phyloP scores from a whole-genome alignment of 2,329 filamentous ascomycete species.

The Sphaerulina populicola region DNA sequence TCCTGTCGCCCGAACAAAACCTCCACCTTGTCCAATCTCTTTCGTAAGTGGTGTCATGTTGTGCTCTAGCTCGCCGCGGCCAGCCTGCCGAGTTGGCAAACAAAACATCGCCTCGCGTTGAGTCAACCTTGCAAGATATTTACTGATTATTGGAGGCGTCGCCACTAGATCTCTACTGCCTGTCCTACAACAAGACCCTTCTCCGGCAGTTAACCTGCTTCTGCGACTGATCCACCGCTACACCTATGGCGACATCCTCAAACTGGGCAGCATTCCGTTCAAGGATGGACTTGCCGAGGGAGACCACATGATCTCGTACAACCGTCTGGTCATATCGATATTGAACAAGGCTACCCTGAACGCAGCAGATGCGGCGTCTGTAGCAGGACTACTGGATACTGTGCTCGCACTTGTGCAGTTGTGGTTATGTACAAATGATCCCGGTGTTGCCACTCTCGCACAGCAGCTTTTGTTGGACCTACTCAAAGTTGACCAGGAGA shows the following conservation, averaged over 20 bases:
- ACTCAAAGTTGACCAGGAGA: slow-evolving; percentile 43
- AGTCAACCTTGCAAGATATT: too few species aligned
- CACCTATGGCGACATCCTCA: slow-evolving; percentile 44
- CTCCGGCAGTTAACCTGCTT: slow-evolving; percentile 47
- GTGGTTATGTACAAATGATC: slow-evolving; percentile 51
- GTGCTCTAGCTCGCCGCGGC: too few species aligned
- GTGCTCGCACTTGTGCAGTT: slow-evolving; percentile 48
- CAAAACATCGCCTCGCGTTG: too few species aligned
- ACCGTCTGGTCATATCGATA: slow-evolving; percentile 48
- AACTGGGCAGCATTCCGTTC: slow-evolving; percentile 37
- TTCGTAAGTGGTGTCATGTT: slow-evolving; percentile 25
- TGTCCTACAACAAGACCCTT: slow-evolving; percentile 50
- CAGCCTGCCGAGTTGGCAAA: too few species aligned
- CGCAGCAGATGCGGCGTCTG: slow-evolving; percentile 48
- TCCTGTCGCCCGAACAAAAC: slow-evolving; percentile 31
- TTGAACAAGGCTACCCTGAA: slow-evolving; percentile 48
- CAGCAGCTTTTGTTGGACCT: slow-evolving; percentile 47
- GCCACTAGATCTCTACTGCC: slow-evolving; percentile 37
- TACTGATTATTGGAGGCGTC: too few species aligned
- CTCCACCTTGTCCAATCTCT: slow-evolving; percentile 39
- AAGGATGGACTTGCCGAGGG: slow-evolving; percentile 46
- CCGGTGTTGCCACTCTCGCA: slow-evolving; percentile 48
- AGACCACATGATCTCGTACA: slow-evolving; percentile 42
- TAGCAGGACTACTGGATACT: slow-evolving; percentile 50
- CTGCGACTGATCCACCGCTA: slow-evolving; percentile 44